Evolutionary conservation across 1,284 basidiomycete species (phyloP).

Genomic region (Paramarasmius palmivorus): DNA sequence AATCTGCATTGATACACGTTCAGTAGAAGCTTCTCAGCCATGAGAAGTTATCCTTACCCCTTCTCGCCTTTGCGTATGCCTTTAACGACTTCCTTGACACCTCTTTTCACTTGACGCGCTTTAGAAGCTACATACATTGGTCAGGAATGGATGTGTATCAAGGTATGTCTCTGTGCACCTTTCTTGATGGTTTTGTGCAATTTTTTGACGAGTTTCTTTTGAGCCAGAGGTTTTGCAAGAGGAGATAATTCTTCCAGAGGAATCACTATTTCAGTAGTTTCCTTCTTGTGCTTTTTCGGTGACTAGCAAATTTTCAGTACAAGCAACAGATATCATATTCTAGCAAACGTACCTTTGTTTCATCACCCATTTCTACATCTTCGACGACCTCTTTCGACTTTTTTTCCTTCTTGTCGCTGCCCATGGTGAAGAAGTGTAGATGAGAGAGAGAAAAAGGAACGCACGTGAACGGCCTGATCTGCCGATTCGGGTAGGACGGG

Average conservation of each 20-base stretch:
- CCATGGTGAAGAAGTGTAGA: slow-evolving; percentile 10
- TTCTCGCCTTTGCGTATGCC: slow-evolving; percentile 94
- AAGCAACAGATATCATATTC: neutral
- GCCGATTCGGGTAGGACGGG: neutral
- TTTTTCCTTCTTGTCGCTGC: slow-evolving; percentile 14
- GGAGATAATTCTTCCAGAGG: slow-evolving; percentile 84
- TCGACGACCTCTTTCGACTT: slow-evolving; percentile 9
- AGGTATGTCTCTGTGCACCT: slow-evolving; percentile 46
- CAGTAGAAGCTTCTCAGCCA: slow-evolving; percentile 5
- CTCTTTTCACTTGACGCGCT: slow-evolving; percentile 88
- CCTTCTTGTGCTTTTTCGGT: slow-evolving; percentile 57
- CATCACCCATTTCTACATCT: slow-evolving; percentile 17
- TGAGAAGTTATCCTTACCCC: slow-evolving; percentile 57
- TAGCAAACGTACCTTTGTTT: neutral
- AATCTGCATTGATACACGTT: slow-evolving; percentile 55
- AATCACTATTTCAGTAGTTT: slow-evolving; percentile 67
- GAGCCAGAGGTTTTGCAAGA: slow-evolving; percentile 87
- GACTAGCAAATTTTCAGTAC: slow-evolving; percentile 32
- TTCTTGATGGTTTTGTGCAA: slow-evolving; percentile 92
- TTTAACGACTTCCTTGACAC: slow-evolving; percentile 97
- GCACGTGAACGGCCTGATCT: neutral
- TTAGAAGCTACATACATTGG: slow-evolving; percentile 71
- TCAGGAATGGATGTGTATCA: too few species aligned
- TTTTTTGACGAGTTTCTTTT: slow-evolving; percentile 91
- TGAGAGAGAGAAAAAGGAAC: neutral